Evolutionary conservation across 495 filamentous ascomycete species (phyloP), one percentile per base, ranked within the genome.

Genomic region (Oidiodendron maius): DNA sequence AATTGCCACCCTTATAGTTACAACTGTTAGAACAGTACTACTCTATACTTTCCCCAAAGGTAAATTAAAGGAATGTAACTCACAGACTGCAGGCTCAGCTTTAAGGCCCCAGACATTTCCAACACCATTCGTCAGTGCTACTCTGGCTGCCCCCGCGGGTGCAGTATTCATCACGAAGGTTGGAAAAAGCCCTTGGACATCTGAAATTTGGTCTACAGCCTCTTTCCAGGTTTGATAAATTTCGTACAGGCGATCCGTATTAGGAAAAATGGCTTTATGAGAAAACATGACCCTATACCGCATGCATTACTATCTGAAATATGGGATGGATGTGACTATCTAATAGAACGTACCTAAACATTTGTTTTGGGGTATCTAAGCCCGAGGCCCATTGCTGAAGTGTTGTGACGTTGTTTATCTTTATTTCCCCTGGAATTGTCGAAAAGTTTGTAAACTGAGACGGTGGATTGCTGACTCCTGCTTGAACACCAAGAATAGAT

Each of bases 1-100:
- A 50, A 35, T 50, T 50, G 46, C 46, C 46, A 50, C 4, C 40
- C 46, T n/a, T n/a, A n/a, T n/a, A n/a, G n/a, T n/a, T 50, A 28
- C 18, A 38, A 8, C 28, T n/a, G 28, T 32, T n/a, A 8, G 28
- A 8, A 8, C 8, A n/a, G 8, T 8, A 8, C 28, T 32, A 5
- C 8, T 39, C 8, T 10, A 15, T 48, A 13, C 13, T 15, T 15
- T 48, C 20, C 9, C n/a, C 2, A 4, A 48, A n/a, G 4, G 16
- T 22, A 40, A 12, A 20, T 20, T 30, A 5, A 34, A 35, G 16
- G 11, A 35, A 13, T 6, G n/a, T n/a, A 4, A 51, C 40, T 36
- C 39, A 51, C 40, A 22, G 13, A 51, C 45, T 28, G 41, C 44
- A 3, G 37, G n/a, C 15, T 51, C 41, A 38, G 37, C 41, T 15